Evolutionary conservation across 331 rosid genomes (phyloP), one percentile per base, ranked within the genome.

Genomic region (Acacia concinna): DNA sequence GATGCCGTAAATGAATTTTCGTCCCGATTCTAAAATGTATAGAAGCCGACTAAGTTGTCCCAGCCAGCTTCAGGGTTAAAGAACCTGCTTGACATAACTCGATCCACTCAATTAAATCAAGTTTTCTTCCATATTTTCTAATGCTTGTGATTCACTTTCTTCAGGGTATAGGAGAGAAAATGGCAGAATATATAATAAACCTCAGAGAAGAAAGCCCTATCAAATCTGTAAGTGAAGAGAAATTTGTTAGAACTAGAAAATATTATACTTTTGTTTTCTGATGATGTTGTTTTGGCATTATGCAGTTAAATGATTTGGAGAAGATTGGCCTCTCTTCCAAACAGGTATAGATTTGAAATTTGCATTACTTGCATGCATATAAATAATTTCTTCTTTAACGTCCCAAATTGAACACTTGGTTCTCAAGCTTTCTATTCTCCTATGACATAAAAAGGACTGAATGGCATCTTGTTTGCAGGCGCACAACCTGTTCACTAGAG

Each of bases 251-350:
- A 31, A 25, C 11, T 60, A 70, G 41, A 74, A n/a, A 68, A 30
- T 40, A 77, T 32, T 38, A 43, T 77, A 35, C 28, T 3, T n/a
- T 43, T 35, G 68, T 52, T 73, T 64, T 11, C 51, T 76, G 59
- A 83, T 77, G 27, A 66, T 79, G 28, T 79, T 81, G n/a, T 59
- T 57, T 77, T 81, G 84, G 8, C 32, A 66, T 78, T 75, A 82
- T 89, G 75, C 87, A 95, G 98, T 88, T 95, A 73, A 77, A 63
- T 65, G 98, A 95, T 80, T 79, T 95, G 96, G 94, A 90, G 93
- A 95, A 93, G 79, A 85, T 93, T 57, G 99, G 99, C 38, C 96
- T 95, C 86, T 93, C 99, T 47, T 76, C 83, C 73, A 95, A 93
- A 89, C 98, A 92, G 97, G 97, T 94, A 79, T 68, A 10, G 54